These are phyloP conservation scores for Malus hybrid DNA, from an alignment of 331 rosid species.

Conservation along the genomic window DNA sequence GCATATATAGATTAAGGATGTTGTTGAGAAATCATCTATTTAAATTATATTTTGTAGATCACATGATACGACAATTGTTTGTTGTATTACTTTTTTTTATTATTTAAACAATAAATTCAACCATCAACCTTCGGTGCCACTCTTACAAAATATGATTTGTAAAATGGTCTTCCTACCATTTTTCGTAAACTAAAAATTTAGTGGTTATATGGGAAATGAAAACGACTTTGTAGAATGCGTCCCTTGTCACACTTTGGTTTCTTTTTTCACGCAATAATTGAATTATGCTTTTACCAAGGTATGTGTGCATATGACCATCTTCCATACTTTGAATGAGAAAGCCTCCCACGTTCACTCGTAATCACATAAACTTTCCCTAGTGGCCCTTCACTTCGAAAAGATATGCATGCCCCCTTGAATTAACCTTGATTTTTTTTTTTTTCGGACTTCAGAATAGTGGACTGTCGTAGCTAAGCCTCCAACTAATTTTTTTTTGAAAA, in stretches of 20 bases:
- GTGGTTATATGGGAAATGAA: background rate
- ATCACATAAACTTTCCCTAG: constrained; percentile 23
- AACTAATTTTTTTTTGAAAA: too few relatives aligned
- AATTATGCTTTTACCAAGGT: background rate
- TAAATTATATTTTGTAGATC: too few relatives aligned
- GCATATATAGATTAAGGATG: too few relatives aligned
- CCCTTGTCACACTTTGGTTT: background rate
- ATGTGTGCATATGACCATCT: background rate
- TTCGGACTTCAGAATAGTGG: fast-evolving
- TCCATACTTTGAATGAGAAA: constrained; percentile 10
- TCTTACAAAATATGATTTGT: too few relatives aligned
- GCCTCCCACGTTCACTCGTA: constrained; percentile 29
- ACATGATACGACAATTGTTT: too few relatives aligned
- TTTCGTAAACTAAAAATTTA: background rate
- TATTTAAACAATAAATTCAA: too few relatives aligned
- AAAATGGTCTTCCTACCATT: background rate
- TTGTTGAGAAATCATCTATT: too few relatives aligned
- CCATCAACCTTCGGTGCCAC: too few relatives aligned
- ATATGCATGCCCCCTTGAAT: background rate
- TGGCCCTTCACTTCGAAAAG: constrained; percentile 23
- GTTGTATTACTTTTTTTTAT: too few relatives aligned
- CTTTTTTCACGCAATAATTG: constrained; percentile 3
- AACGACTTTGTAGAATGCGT: background rate
- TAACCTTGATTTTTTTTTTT: background rate
- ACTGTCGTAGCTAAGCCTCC: fast-evolving